These are phyloP conservation scores for Pulveroboletus sp. DNA, from an alignment of 768 basidiomycete species.

Conservation along the genomic window DNA sequence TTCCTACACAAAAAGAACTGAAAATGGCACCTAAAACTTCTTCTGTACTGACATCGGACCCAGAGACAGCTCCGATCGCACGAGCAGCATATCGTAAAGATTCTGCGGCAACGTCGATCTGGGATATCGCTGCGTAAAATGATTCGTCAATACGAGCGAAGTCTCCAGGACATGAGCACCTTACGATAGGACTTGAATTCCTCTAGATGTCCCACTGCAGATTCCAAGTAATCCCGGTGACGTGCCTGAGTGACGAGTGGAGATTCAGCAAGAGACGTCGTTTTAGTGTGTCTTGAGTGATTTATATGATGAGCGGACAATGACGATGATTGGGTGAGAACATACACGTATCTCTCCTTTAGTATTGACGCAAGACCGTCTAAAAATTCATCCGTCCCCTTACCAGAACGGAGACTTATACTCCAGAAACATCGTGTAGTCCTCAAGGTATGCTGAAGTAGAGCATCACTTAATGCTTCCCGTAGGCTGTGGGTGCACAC, in stretches of 20 bases:
- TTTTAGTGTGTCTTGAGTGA: conserved; percentile 16
- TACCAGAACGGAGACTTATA: conserved; percentile 55
- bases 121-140: conserved; percentile 46
- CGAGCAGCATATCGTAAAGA: conserved; percentile 82
- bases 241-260: conserved; percentile 77
- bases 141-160: neutral
- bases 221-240: conserved; percentile 72
- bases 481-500: conserved; percentile 4
- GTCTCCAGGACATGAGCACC: conserved; percentile 2
- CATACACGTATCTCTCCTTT: conserved; percentile 25
- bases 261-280: conserved; percentile 17
- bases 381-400: conserved; percentile 57
- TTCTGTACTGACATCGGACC: conserved; percentile 67
- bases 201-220: conserved; percentile 41
- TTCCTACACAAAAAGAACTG: conserved; percentile 85
- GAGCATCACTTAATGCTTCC: conserved; percentile 16
- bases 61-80: conserved; percentile 81
- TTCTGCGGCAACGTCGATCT: conserved; percentile 80
- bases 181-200: conserved; percentile 30
- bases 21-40: conserved; percentile 83
- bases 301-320: neutral
- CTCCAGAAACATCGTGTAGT: conserved; percentile 41
- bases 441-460: conserved; percentile 3
- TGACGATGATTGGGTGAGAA: neutral
- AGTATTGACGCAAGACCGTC: conserved; percentile 51